Evolutionary conservation across 2,329 filamentous ascomycete species (phyloP).

Genomic region (Nannizziopsis barbatae): DNA sequence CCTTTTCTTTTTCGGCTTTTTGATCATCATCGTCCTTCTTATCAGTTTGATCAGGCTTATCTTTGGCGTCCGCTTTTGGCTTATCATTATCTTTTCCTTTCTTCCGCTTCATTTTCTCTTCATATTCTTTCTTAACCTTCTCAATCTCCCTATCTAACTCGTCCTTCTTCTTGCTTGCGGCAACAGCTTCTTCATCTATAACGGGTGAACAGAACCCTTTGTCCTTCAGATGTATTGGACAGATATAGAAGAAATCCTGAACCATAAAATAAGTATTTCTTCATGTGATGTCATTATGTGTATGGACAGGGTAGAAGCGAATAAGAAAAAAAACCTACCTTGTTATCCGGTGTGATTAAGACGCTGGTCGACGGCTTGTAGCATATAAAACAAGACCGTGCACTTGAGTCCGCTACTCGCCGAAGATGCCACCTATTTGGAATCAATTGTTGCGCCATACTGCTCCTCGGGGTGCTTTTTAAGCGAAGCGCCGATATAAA

Average conservation of each 20-base stretch:
- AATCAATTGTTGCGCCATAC: slow-evolving; percentile 29
- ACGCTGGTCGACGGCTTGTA: slow-evolving; percentile 81
- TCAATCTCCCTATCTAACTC: slow-evolving; percentile 37
- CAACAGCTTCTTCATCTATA: slow-evolving; percentile 34
- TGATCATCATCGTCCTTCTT: slow-evolving; percentile 30
- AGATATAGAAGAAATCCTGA: slow-evolving; percentile 87
- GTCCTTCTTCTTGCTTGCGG: slow-evolving; percentile 34
- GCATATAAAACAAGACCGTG: slow-evolving; percentile 82
- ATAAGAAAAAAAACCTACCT: slow-evolving; percentile 44
- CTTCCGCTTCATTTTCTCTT: slow-evolving; percentile 64
- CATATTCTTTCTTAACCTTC: slow-evolving; percentile 46
- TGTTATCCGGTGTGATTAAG: slow-evolving; percentile 77
- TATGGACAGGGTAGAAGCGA: not conserved
- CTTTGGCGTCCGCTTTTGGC: slow-evolving; percentile 37
- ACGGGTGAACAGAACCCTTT: slow-evolving; percentile 60
- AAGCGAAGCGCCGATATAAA: not conserved
- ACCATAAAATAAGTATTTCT: no score
- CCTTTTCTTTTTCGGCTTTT: slow-evolving; percentile 36
- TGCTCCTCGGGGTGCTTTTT: not conserved
- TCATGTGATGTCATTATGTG: not conserved
- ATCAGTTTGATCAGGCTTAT: slow-evolving; percentile 38
- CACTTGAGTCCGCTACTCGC: slow-evolving; percentile 70
- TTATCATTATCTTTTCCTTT: slow-evolving; percentile 50
- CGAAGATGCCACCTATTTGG: slow-evolving; percentile 76
- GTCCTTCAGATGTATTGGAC: slow-evolving; percentile 71